phyloP scores from a whole-genome alignment of 1,284 basidiomycete species.

The Lentinula novae-zelandiae region DNA sequence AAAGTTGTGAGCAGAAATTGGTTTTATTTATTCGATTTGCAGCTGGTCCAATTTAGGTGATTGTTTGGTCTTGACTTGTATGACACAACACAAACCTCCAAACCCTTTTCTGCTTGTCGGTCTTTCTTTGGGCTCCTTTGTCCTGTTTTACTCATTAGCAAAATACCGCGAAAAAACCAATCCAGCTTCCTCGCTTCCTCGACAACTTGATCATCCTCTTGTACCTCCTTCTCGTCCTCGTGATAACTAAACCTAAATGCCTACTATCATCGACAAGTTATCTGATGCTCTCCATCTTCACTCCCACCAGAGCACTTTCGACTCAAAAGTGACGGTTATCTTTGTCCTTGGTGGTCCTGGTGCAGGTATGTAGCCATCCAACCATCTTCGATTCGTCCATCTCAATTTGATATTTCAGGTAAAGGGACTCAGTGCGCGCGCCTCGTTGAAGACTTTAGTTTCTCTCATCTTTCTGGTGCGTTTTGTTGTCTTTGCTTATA shows the following conservation, averaged over 20 bases:
- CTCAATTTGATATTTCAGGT: constrained; percentile 45
- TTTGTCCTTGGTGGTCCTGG: constrained; percentile 98
- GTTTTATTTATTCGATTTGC: background rate
- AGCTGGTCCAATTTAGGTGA: background rate
- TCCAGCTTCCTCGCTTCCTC: constrained; percentile 59
- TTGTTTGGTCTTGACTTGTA: constrained; percentile 12
- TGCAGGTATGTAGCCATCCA: constrained; percentile 55
- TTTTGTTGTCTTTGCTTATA: constrained; percentile 6
- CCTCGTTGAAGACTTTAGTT: constrained; percentile 87
- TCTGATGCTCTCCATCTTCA: constrained; percentile 39
- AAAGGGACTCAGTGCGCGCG: constrained; percentile 95
- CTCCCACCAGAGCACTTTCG: constrained; percentile 41
- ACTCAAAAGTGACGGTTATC: constrained; percentile 83
- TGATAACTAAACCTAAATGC: constrained; percentile 28
- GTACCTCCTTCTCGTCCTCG: constrained; percentile 52
- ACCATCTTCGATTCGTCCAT: constrained; percentile 4
- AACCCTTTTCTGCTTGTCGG: constrained; percentile 62
- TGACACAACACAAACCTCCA: constrained; percentile 34
- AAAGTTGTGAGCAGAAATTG: background rate
- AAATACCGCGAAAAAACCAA: constrained; percentile 52
- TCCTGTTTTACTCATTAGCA: constrained; percentile 50
- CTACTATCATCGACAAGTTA: constrained; percentile 49
- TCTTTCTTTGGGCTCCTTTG: constrained; percentile 53
- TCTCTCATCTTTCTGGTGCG: constrained; percentile 91
- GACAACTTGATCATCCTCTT: constrained; percentile 63